These are phyloP conservation scores for Suhomyces yuchorum DNA, from an alignment of 1,139 yeast genomes.

Conservation along the genomic window DNA sequence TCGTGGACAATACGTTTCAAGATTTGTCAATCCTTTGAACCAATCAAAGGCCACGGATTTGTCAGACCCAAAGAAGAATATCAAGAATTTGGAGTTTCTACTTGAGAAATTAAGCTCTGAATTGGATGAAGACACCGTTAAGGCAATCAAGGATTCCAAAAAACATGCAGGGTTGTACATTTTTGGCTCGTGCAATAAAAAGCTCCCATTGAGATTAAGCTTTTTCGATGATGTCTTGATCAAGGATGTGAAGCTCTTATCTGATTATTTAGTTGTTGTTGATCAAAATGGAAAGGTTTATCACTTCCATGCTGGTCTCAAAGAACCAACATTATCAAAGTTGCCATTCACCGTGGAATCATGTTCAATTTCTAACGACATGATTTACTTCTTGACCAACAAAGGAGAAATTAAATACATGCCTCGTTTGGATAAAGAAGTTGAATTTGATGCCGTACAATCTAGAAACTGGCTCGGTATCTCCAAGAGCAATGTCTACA, in stretches of 20 bases:
- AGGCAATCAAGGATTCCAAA: conserved; percentile 28
- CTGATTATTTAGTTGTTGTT: conserved; percentile 59
- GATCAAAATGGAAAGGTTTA: conserved; percentile 72
- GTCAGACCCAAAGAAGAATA: conserved; percentile 32
- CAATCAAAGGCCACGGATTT: conserved; percentile 30
- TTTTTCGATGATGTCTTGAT: conserved; percentile 65
- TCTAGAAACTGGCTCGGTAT: conserved; percentile 31
- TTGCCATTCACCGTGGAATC: conserved; percentile 51
- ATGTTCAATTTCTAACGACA: conserved; percentile 55
- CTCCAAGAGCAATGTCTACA: conserved; percentile 10
- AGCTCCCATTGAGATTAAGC: conserved; percentile 60
- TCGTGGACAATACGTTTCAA: conserved; percentile 29
- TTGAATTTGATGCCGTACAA: conserved; percentile 20
- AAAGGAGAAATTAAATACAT: conserved; percentile 56
- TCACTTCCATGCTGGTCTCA: conserved; percentile 57
- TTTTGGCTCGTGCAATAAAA: conserved; percentile 40
- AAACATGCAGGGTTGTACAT: conserved; percentile 40
- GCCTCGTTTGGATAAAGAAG: conserved; percentile 38
- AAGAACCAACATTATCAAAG: conserved; percentile 27
- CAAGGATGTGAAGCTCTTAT: conserved; percentile 55
- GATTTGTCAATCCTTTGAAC: conserved; percentile 34
- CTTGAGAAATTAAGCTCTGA: conserved; percentile 32
- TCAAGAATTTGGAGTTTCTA: conserved; percentile 28
- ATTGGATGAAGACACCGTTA: conserved; percentile 37
- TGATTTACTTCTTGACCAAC: conserved; percentile 57